These are phyloP conservation scores for Sphagnurus paluster DNA, from an alignment of 1,284 basidiomycete species.

Conservation along the genomic window DNA sequence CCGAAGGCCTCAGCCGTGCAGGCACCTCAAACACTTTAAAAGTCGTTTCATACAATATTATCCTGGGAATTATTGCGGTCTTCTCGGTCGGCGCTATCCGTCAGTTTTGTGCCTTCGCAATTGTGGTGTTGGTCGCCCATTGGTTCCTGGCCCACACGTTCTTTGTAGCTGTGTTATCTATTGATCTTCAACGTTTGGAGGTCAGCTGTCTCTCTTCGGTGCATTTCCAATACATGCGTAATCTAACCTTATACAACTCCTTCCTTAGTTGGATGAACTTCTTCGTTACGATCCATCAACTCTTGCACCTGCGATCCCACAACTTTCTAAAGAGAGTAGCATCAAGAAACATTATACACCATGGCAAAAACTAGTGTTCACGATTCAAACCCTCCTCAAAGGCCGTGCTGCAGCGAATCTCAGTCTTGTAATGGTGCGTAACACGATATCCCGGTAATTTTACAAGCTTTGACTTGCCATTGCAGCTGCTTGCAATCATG, in stretches of 20 bases:
- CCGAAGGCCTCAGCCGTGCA: conserved; percentile 83
- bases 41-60: conserved; percentile 83
- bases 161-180: conserved; percentile 87
- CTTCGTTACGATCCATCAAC: conserved; percentile 64
- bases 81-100: conserved; percentile 82
- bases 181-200: conserved; percentile 89
- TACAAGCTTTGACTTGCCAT: conserved; percentile 11
- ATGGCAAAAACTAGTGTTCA: conserved; percentile 44
- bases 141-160: conserved; percentile 95
- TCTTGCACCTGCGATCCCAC: conserved; percentile 27
- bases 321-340: conserved; percentile 21
- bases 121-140: conserved; percentile 92
- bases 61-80: conserved; percentile 79
- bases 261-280: conserved; percentile 73
- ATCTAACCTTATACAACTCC: not conserved
- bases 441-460: conserved; percentile 2
- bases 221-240: conserved; percentile 21
- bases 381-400: conserved; percentile 52
- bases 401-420: conserved; percentile 81
- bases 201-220: too few species aligned
- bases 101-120: conserved; percentile 93
- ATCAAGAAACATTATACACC: conserved; percentile 39
- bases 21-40: conserved; percentile 93
- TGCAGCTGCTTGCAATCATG: conserved; percentile 67
- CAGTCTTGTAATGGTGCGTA: conserved; percentile 73